Base-by-base conservation (phyloP, 345 rosid genomes). In the Cochlearia excelsa region DNA sequence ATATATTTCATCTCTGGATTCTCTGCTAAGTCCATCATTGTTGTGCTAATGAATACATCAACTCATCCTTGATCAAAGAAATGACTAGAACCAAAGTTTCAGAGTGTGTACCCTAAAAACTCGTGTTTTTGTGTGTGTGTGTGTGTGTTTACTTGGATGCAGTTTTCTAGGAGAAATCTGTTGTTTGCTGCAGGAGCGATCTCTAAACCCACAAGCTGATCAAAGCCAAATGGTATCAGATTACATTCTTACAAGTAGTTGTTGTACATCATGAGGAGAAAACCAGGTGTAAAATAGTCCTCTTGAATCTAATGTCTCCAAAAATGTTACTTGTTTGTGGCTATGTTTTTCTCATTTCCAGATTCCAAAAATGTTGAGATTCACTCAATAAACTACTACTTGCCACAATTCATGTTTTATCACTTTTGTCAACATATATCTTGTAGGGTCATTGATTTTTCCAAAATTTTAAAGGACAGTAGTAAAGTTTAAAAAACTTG, bases 101-200 rank as follows among this genome's bases (percentile, higher is more conserved):
- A 38, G 54, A 28, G 28, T 53, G 39, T 35, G 45, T 57, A 46
- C 4, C 3, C 44, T 65, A 3, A 51, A 59, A 52, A 16, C 37
- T 46, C 4, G 5, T 5, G 1, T 27, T 3, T 28, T 16, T 46
- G 10, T 57, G 2, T 42, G 5, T 16, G 9, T 23, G 29, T 16
- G 23, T 40, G 27, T 55, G 44, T 53, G 51, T 68, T 51, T 9
- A 34, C 33, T 8, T 69, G 2, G 63, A 26, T 47, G 63, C 80
- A 93, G 97, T 93, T 87, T 70, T 93, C 97, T 16, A 77, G 86
- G 58, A 81, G 97, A 68, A 93, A 89, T 72, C 76, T 93, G 46
- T 81, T 89, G 46, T 89, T 93, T 65, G 96, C 88, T 4, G 90
- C 96, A 4, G 99, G 95, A 35, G 88, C 74, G 28, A 78, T 87